phyloP scores from a whole-genome alignment of 2,329 filamentous ascomycete genomes.

The Mycosphaerella arachidis region DNA sequence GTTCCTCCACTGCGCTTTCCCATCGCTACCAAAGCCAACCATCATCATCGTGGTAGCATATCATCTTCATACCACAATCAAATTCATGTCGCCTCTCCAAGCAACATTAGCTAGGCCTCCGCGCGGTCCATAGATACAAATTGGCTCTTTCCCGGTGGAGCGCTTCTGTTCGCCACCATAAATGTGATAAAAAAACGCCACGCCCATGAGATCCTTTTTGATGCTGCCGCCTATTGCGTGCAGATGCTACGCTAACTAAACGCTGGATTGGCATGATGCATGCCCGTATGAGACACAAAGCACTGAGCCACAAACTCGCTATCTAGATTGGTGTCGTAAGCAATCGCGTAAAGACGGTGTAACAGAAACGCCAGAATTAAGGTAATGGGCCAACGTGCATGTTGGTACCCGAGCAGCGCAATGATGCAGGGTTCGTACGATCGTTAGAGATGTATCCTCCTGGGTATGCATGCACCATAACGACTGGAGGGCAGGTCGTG shows the following conservation, averaged over 20 bases:
- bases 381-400: neutral
- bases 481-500: slow-evolving; percentile 3
- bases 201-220: slow-evolving; percentile 16
- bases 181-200: slow-evolving; percentile 13
- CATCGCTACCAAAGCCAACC: neutral
- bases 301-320: slow-evolving; percentile 13
- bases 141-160: neutral
- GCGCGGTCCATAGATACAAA: slow-evolving; percentile 1
- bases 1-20: neutral
- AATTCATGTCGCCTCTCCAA: slow-evolving; percentile 1
- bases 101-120: slow-evolving; percentile 5
- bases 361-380: slow-evolving; percentile 1
- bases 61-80: neutral
- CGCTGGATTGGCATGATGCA: slow-evolving; percentile 21
- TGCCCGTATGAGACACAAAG: neutral
- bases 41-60: neutral
- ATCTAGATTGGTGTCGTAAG: slow-evolving; percentile 27
- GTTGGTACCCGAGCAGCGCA: neutral
- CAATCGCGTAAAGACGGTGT: slow-evolving; percentile 11
- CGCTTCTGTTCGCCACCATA: neutral
- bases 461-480: neutral
- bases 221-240: slow-evolving; percentile 34
- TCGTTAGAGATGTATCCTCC: slow-evolving; percentile 2
- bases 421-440: neutral
- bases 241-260: slow-evolving; percentile 35